phyloP scores from a whole-genome alignment of 306 rosid species.

The Malus fusca region DNA sequence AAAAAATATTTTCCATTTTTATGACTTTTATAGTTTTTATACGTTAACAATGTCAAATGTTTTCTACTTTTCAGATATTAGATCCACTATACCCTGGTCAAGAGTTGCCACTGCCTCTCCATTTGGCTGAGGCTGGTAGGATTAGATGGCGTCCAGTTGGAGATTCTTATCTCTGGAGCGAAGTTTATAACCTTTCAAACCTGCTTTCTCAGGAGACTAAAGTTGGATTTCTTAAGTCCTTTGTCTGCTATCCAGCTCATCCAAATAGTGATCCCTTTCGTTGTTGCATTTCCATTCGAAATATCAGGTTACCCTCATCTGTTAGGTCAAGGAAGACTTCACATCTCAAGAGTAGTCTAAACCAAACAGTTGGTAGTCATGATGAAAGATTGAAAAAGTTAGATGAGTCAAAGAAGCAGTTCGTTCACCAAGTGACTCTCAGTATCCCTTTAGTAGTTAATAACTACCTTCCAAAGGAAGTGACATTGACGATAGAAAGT shows the following conservation, averaged over 20 bases:
- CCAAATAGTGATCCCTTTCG: constrained; percentile 84
- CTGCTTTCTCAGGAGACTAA: constrained; percentile 60
- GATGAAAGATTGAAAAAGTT: constrained; percentile 6
- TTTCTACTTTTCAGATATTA: constrained; percentile 51
- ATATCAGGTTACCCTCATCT: constrained; percentile 48
- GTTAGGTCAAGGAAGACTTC: constrained; percentile 32
- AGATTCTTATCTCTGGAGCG: constrained; percentile 85
- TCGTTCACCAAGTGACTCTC: constrained; percentile 62
- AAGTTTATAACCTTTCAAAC: constrained; percentile 70
- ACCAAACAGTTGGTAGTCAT: constrained; percentile 4
- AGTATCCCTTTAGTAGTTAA: constrained; percentile 67
- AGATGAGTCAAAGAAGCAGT: constrained; percentile 45
- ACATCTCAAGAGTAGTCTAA: constrained; percentile 12
- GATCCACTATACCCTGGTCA: constrained; percentile 88
- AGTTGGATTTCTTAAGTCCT: constrained; percentile 69
- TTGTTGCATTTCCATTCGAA: constrained; percentile 73
- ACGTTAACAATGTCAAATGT: neutral
- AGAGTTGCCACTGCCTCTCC: constrained; percentile 85
- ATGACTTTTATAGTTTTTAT: neutral
- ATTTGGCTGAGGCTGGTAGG: constrained; percentile 91
- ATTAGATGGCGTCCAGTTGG: constrained; percentile 94
- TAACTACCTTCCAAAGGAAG: constrained; percentile 72
- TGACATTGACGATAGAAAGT: constrained; percentile 57
- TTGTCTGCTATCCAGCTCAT: constrained; percentile 86
- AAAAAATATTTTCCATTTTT: neutral